These are phyloP conservation scores for Vitis labrusca DNA, from an alignment of 164 flowering plant genomes.

Conservation along the genomic window DNA sequence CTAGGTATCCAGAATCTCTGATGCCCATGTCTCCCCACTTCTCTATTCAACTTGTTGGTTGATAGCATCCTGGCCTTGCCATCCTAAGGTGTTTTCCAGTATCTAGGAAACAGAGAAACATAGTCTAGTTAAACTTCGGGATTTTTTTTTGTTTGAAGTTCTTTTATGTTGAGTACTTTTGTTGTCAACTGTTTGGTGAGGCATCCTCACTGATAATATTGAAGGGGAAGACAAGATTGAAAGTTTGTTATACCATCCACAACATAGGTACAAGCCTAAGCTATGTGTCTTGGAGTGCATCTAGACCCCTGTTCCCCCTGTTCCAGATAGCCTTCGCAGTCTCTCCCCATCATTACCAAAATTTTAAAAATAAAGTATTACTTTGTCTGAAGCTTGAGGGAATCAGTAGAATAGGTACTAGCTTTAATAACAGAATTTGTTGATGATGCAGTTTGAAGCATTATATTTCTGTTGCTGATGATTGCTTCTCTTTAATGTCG, in stretches of 20 bases:
- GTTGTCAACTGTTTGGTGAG: not conserved
- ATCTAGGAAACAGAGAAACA: not conserved
- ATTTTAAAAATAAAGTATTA: not conserved
- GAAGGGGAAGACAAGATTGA: not conserved
- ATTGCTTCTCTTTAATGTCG: constrained; percentile 8
- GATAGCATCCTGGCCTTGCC: too few species aligned
- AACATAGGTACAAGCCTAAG: not conserved
- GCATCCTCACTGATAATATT: not conserved
- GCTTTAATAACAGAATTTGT: not conserved
- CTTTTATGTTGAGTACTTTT: not conserved
- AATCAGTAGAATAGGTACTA: not conserved
- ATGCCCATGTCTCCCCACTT: too few species aligned
- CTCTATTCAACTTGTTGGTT: too few species aligned
- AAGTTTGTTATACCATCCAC: not conserved
- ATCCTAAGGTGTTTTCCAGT: too few species aligned
- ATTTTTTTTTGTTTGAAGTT: not conserved
- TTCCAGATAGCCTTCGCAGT: not conserved
- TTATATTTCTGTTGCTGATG: not conserved
- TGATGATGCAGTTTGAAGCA: not conserved
- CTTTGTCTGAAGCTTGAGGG: not conserved
- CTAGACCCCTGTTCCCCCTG: not conserved
- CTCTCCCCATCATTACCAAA: not conserved
- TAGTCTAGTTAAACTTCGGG: not conserved
- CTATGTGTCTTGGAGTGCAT: too few species aligned
- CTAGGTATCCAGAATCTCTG: too few species aligned